Percentiles rank a stretch among this genome's conserved stretches.
Conservation (phyloP, 441 rosid genomes). For the Capsella rubella region DNA sequence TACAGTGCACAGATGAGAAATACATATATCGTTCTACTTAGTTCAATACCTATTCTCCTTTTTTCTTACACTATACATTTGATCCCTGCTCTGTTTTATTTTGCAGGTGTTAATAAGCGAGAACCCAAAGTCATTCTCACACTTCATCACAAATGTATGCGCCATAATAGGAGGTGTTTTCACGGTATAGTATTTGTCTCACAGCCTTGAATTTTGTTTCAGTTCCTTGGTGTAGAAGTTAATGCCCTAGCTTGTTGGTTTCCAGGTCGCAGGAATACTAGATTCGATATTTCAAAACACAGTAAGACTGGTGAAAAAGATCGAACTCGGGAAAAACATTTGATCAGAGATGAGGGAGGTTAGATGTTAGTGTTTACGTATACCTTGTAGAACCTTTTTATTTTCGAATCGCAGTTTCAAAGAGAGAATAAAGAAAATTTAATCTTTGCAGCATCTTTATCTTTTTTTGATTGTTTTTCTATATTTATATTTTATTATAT, state of each 20-base stretch:
- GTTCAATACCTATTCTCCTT: neutral
- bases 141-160: conserved; percentile 91
- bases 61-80: neutral
- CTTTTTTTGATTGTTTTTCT: conserved; percentile 11
- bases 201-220: neutral
- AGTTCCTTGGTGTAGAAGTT: neutral
- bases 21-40: neutral
- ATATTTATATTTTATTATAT: neutral
- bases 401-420: neutral
- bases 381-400: conserved; percentile 17
- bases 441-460: neutral
- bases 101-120: conserved; percentile 81
- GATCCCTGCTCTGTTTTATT: conserved; percentile 23
- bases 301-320: conserved; percentile 73
- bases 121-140: conserved; percentile 79
- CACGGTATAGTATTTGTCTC: conserved; percentile 66
- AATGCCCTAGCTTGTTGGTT: conserved; percentile 13
- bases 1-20: conserved; percentile 30
- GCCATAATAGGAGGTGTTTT: conserved; percentile 98
- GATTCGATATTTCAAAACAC: conserved; percentile 82
- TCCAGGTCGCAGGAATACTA: conserved; percentile 93
- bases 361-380: conserved; percentile 17
- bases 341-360: conserved; percentile 50
- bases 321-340: conserved; percentile 85
- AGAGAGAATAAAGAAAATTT: conserved; percentile 9